Conservation (phyloP, 345 rosid species). For the Lepidium didymum region DNA sequence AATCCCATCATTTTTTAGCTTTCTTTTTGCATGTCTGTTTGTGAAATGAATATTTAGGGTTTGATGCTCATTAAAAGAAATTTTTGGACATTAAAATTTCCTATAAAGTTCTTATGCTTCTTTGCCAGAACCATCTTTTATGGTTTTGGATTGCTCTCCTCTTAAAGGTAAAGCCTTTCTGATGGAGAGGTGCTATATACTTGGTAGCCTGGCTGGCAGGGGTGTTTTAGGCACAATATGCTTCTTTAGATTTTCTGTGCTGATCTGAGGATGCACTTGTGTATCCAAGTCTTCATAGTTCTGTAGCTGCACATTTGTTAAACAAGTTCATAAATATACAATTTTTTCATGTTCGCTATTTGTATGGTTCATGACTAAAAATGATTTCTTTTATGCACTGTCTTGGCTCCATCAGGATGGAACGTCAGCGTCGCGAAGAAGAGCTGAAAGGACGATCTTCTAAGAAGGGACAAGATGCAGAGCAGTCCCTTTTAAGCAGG, state of each 20-base stretch:
- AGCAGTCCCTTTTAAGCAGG: conserved; percentile 75
- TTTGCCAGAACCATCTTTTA: background rate
- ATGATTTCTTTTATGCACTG: background rate
- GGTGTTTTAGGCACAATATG: background rate
- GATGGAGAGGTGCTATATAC: background rate
- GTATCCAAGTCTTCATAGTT: conserved; percentile 2
- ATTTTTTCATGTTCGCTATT: background rate
- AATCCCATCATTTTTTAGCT: background rate
- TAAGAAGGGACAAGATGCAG: conserved; percentile 75
- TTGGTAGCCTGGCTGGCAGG: background rate
- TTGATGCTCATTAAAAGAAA: background rate
- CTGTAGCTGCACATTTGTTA: background rate
- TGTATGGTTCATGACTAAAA: background rate
- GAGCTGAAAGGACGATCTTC: conserved; percentile 81
- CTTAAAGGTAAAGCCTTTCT: background rate
- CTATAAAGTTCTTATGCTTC: background rate
- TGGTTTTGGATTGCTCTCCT: background rate
- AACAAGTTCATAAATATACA: background rate
- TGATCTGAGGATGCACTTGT: background rate
- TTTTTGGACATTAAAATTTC: background rate
- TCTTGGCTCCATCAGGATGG: conserved; percentile 54
- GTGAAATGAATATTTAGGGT: background rate
- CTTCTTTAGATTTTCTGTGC: background rate
- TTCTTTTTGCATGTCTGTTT: background rate
- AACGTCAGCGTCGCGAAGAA: conserved; percentile 95